Evolutionary conservation across 2,329 filamentous ascomycete species (phyloP), one percentile per base, ranked within the genome.

Genomic region (Drechslerella dactyloides): DNA sequence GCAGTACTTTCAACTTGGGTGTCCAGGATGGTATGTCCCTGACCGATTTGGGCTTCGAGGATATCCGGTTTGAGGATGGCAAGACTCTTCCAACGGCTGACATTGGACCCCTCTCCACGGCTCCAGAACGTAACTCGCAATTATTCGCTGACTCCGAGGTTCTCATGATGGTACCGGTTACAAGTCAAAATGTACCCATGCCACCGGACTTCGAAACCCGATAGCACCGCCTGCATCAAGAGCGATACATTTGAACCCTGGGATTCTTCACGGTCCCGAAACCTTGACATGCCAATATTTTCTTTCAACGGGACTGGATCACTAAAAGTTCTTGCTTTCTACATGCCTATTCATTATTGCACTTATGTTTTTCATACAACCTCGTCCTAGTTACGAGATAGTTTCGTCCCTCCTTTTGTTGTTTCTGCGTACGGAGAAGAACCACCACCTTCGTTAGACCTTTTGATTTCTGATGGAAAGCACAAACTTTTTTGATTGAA

Each of bases 291-390:
- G 51, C 68, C 55, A 55, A 65, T 33, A 33, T 33, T 33, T 33
- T 33, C n/a, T 61, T 61, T 61, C 68, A 64, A 72, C 60, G 68
- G 68, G 68, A 72, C 68, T 65, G 55, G 60, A 72, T 72, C 56
- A 72, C 42, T 57, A 72, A 72, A 72, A 72, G 68, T 72, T 72
- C 51, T 72, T 65, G 68, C 68, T 72, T 72, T 65, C 68, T 72
- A 40, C 51, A 42, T 30, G 44, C 46, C 55, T 64, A 44, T 57
- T 61, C 40, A 50, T 35, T 61, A 54, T 56, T 65, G 15, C 55
- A 30, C 13, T 48, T 56, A 46, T 40, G 59, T 64, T 63, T 56
- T 63, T 55, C 40, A 37, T 30, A 2, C 33, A 50, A 51, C 60
- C 27, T 56, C 56, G 52, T n/a, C n/a, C n/a, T n/a, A n/a, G n/a